Evolutionary conservation across 2,329 filamentous ascomycete species (phyloP).

Genomic region (Trichoderma simmonsii): DNA sequence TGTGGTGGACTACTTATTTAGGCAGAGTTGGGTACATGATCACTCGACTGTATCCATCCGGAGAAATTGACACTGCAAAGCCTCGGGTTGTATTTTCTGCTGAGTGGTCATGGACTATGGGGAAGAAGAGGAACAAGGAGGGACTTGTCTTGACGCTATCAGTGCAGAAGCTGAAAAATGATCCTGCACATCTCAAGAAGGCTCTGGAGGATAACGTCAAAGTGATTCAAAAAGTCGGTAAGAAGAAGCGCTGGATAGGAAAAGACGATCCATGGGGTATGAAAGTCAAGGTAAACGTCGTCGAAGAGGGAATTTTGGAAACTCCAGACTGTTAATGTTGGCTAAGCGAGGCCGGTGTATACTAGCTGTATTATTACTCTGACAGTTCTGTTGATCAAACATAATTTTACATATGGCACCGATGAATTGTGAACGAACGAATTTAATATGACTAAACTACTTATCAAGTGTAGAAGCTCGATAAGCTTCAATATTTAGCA

Average conservation of each 20-base stretch:
- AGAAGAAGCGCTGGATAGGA: constrained; percentile 54
- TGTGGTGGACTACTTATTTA: constrained; percentile 65
- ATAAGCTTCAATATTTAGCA: not conserved
- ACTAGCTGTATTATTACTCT: not conserved
- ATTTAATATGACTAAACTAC: not conserved
- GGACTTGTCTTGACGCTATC: constrained; percentile 44
- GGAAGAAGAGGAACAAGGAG: constrained; percentile 38
- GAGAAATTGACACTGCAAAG: constrained; percentile 40
- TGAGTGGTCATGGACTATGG: constrained; percentile 40
- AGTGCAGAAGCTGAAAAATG: constrained; percentile 37
- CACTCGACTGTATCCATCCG: constrained; percentile 59
- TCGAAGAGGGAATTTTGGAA: constrained; percentile 32
- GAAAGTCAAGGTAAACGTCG: constrained; percentile 36
- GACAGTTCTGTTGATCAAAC: no score
- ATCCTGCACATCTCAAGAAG: constrained; percentile 39
- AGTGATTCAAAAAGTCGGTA: constrained; percentile 53
- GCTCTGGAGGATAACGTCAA: constrained; percentile 39
- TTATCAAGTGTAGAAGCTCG: not conserved
- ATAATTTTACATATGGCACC: not conserved
- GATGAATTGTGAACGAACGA: not conserved
- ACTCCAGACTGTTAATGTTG: not conserved
- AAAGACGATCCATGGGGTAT: constrained; percentile 36
- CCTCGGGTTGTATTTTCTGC: constrained; percentile 40
- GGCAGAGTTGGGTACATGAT: constrained; percentile 58
- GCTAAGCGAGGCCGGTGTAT: not conserved